These are phyloP conservation scores for Metrosideros polymorpha DNA, from an alignment of 441 rosid species.

Conservation along the genomic window DNA sequence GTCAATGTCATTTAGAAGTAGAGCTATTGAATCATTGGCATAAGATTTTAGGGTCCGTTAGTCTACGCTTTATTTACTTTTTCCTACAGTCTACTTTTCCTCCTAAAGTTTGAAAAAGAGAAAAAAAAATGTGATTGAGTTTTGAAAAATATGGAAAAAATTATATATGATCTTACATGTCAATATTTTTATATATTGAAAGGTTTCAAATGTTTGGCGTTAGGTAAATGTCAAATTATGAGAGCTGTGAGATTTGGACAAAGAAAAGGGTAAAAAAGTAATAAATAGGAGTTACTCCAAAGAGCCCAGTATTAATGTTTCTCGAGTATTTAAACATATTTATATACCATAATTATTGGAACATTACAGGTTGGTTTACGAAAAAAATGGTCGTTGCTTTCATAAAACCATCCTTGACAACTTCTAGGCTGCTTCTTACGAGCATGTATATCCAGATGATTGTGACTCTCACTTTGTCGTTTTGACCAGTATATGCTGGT, in stretches of 20 bases:
- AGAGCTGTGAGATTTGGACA: not conserved
- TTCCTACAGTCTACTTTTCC: not conserved
- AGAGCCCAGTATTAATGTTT: not conserved
- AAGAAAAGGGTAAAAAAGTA: not conserved
- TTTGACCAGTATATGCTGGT: not conserved
- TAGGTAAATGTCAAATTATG: not conserved
- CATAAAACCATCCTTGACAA: not conserved
- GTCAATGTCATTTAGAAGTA: not conserved
- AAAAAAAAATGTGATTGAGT: not conserved
- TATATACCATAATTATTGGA: not conserved
- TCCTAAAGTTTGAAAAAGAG: not conserved
- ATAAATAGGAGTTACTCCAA: not conserved
- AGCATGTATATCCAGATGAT: not conserved
- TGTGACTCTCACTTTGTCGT: not conserved
- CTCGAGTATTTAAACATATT: not conserved
- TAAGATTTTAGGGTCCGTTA: not conserved
- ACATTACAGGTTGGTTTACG: not conserved
- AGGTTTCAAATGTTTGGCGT: not conserved
- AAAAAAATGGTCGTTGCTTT: not conserved
- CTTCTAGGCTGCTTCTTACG: not conserved
- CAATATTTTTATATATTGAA: not conserved
- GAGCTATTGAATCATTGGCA: not conserved
- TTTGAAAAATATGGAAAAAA: not conserved
- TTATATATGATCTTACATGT: not conserved
- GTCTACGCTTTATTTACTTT: not conserved